phyloP scores from a whole-genome alignment of 75 land plant species.

The Cunninghamia lanceolata region DNA sequence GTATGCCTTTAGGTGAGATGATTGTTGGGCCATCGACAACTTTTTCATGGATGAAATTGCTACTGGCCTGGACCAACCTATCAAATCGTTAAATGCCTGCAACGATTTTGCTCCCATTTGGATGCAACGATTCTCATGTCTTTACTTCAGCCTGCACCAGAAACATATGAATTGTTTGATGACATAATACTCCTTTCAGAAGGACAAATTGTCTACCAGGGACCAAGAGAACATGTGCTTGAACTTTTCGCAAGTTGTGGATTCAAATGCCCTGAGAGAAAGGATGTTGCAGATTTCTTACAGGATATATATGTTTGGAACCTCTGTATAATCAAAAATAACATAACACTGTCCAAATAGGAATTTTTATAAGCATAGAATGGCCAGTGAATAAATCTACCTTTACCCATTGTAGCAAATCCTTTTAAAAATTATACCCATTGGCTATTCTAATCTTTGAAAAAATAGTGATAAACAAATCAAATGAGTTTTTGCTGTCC shows the following conservation, averaged over 20 bases:
- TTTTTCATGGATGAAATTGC: constrained; percentile 32
- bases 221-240: constrained; percentile 67
- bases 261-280: constrained; percentile 42
- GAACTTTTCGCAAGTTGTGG: constrained; percentile 63
- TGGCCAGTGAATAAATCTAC: not conserved
- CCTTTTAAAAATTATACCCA: not conserved
- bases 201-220: constrained; percentile 79
- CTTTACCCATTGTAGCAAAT: not conserved
- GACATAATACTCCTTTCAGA: constrained; percentile 41
- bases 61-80: constrained; percentile 33
- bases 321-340: not conserved
- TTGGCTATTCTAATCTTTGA: not conserved
- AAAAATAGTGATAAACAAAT: not conserved
- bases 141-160: constrained; percentile 33
- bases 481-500: not conserved
- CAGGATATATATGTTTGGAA: constrained; percentile 36
- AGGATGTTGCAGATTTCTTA: constrained; percentile 73
- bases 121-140: constrained; percentile 35
- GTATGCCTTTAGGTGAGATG: constrained; percentile 24
- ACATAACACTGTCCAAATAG: not conserved
- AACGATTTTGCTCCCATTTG: constrained; percentile 26
- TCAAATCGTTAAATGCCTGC: constrained; percentile 22
- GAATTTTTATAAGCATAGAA: not conserved
- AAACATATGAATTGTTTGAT: constrained; percentile 33
- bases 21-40: constrained; percentile 40